Conservation (phyloP, 257 asterid genomes). For the Ehretia macrophylla region DNA sequence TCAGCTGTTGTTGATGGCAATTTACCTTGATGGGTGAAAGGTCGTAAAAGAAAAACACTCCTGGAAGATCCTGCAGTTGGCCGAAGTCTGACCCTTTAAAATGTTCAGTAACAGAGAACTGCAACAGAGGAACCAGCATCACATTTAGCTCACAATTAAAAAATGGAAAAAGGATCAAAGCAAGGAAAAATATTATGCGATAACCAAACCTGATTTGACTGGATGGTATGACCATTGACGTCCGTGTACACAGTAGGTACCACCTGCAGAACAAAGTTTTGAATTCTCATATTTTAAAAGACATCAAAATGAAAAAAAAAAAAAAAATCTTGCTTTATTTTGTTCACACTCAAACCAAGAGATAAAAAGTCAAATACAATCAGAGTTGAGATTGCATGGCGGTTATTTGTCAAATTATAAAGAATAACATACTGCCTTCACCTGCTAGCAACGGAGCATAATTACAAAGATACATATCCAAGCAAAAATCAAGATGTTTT, state of each 20-base stretch:
- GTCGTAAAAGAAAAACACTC: conserved; percentile 88
- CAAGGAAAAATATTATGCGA: too few species aligned
- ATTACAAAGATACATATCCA: too few species aligned
- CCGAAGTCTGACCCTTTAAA: conserved; percentile 70
- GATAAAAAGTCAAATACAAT: neutral
- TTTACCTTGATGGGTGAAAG: conserved; percentile 95
- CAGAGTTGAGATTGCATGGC: neutral
- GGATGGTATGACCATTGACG: conserved; percentile 69
- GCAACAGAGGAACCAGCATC: conserved; percentile 31
- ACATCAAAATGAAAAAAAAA: neutral
- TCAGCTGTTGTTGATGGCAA: neutral
- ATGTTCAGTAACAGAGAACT: conserved; percentile 98
- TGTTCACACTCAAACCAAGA: neutral
- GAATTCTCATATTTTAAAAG: neutral
- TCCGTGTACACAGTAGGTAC: conserved; percentile 94
- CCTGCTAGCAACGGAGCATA: too few species aligned
- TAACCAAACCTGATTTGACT: conserved; percentile 77
- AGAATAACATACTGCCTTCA: too few species aligned
- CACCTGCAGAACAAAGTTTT: conserved; percentile 55
- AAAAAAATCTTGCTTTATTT: neutral
- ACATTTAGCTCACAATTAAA: neutral
- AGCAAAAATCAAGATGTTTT: too few species aligned
- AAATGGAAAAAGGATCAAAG: neutral
- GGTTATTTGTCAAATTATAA: too few species aligned
- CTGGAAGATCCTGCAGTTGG: conserved; percentile 70